phyloP scores from a whole-genome alignment of 106 monocot genomes.

The Dactylorhiza incarnata region DNA sequence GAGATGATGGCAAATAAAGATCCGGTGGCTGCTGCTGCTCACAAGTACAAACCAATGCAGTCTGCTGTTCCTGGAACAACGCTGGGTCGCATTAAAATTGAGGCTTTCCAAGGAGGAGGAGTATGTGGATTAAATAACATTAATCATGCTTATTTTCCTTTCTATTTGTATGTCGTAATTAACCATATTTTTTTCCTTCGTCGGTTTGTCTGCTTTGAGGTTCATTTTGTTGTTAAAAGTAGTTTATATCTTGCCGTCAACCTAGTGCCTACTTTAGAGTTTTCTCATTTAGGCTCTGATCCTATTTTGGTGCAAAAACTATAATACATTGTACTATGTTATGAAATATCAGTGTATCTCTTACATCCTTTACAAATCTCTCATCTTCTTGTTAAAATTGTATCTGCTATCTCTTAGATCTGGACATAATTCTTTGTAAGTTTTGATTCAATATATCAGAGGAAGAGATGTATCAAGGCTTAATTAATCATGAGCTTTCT shows the following conservation, averaged over 20 bases:
- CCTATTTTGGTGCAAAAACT: background rate
- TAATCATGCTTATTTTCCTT: background rate
- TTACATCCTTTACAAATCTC: background rate
- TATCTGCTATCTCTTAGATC: background rate
- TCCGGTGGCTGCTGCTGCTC: constrained; percentile 93
- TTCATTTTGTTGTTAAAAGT: background rate
- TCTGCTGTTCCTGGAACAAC: constrained; percentile 99
- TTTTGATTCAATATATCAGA: background rate
- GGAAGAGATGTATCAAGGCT: too few species aligned
- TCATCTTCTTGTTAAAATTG: background rate
- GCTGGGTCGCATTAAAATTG: constrained; percentile 88
- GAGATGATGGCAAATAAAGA: constrained; percentile 85
- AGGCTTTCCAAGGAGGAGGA: constrained; percentile 89
- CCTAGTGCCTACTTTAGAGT: background rate
- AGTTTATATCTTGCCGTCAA: background rate
- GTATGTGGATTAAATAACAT: constrained; percentile 23
- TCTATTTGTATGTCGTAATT: background rate
- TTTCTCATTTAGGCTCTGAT: background rate
- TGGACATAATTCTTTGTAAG: background rate
- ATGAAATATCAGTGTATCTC: background rate
- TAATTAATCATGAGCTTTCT: too few species aligned
- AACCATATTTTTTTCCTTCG: background rate
- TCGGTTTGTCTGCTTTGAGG: background rate
- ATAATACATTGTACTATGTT: background rate
- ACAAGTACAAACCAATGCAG: constrained; percentile 91